Base-by-base conservation (phyloP, 2,329 filamentous ascomycete species). In the Aspergillus hortae region DNA sequence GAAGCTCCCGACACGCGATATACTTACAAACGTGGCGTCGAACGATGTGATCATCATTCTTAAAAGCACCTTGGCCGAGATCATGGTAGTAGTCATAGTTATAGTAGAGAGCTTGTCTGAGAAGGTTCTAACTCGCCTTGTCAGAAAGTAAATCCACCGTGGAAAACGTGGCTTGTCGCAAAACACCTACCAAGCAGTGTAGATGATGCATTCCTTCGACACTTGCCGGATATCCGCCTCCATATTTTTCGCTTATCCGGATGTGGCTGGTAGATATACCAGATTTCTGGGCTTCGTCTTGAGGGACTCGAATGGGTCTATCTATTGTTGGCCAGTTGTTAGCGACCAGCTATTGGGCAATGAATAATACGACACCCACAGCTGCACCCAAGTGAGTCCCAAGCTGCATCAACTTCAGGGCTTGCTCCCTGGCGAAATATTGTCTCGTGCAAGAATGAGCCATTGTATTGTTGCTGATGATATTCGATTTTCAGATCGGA, bases 21-120 rank as follows among this genome's bases (percentile, higher is more conserved):
- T 49, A 75, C 80, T 67, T 70, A 85, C 81, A 80, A 57, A 83
- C 73, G 61, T 87, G 84, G 1, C 76, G 71, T 21, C 74, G 75
- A 6, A 86, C 65, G 41, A 85, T 78, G 33, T 71, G 65, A 17
- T 82, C 80, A 3, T 78, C 73, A 59, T 86, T 85, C 15, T 64
- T 61, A 58, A 86, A 87, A 0, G 80, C 77, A 1, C 81, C 78
- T 19, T 74, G 61, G 3, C 77, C 77, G 23, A 76, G 59, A 0
- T 61, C 61, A 54, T 75, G 74, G 64, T 86, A 86, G 61, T 84
- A 79, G 15, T 80, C 74, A 50, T 80, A 80, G 60, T 85, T 86
- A 70, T 78, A 85, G 61, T 79, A 81, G 0, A 84, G 67, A 0
- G 78, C 70, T 60, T 86, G 79, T 1, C 83, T 78, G 6, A 86